Base-by-base conservation (phyloP, 2,329 filamentous ascomycete species). In the Alternaria atra region DNA sequence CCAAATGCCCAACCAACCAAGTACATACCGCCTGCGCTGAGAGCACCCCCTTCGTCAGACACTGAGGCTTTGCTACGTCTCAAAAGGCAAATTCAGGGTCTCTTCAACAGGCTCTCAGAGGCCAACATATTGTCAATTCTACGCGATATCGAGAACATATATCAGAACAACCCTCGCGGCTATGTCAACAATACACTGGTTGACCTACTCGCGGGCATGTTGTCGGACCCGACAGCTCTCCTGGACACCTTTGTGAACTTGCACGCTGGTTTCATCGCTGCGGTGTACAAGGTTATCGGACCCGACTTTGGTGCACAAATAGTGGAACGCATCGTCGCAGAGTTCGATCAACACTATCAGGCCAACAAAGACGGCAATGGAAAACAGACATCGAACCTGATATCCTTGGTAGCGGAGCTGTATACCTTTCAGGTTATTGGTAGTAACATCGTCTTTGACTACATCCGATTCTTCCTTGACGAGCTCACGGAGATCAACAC, bases 371-470 rank as follows among this genome's bases (percentile, higher is more conserved):
- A 68, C 5, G 74, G 73, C 3, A 72, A 76, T 5, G 78, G 77
- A 32, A 80, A 80, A 40, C 93, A 93, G 74, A 85, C 90, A 56
- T 84, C 86, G 2, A 97, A 99, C 75, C 79, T 97, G 43, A 86
- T 97, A 30, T 91, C 91, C 1, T 86, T 98, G 30, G 82, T 98
- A 13, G 89, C 94, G 0, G 89, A 97, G 73, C 84, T 98, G 39
- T 99, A 98, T 80, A 94, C 92, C 51, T 97, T 99, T 74, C 92
- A 97, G 71, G 88, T 97, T 23, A 85, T 97, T 44, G 90, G 91
- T 40, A 90, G 90, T 71, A 90, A 89, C 52, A 85, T 99, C 29
- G 85, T 98, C 27, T 98, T 97, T 73, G 95, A 98, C 77, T 95
- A 96, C 73, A 89, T 98, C 74, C 89, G 92, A 30, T 82, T 91